These are phyloP conservation scores for Pichia nanzhaoensis DNA, from an alignment of 805 yeast genomes.

Conservation along the genomic window DNA sequence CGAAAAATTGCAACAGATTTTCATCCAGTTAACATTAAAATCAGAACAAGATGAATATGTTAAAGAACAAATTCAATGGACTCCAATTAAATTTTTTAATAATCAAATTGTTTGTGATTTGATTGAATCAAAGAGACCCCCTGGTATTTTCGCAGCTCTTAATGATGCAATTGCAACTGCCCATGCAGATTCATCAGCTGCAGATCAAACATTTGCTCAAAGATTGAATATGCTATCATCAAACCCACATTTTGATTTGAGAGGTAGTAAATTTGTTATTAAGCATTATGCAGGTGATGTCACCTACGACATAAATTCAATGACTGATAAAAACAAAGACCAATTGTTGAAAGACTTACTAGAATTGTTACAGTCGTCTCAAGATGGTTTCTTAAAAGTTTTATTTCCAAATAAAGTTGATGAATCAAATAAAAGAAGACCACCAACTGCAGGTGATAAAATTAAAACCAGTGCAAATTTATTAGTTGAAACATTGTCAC, in stretches of 20 bases:
- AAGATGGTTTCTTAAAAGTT: slow-evolving; percentile 51
- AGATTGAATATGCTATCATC: slow-evolving; percentile 75
- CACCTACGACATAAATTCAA: slow-evolving; percentile 76
- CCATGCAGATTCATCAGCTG: slow-evolving; percentile 94
- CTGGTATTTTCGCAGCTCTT: slow-evolving; percentile 92
- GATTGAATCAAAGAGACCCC: slow-evolving; percentile 90
- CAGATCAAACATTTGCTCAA: slow-evolving; percentile 93
- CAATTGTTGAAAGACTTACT: slow-evolving; percentile 83
- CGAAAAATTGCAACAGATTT: slow-evolving; percentile 93
- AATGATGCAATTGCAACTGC: slow-evolving; percentile 98
- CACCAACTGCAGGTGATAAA: slow-evolving; percentile 95
- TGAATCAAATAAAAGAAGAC: slow-evolving; percentile 64
- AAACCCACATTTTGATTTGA: slow-evolving; percentile 83
- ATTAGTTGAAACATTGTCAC: slow-evolving; percentile 80
- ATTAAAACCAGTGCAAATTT: slow-evolving; percentile 88
- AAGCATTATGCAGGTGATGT: slow-evolving; percentile 99
- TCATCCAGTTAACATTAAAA: slow-evolving; percentile 89
- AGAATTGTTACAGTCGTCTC: slow-evolving; percentile 68
- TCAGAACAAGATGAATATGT: slow-evolving; percentile 98
- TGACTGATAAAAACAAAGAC: slow-evolving; percentile 97
- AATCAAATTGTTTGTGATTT: slow-evolving; percentile 95
- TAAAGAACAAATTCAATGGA: slow-evolving; percentile 93
- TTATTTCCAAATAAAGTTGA: slow-evolving; percentile 64
- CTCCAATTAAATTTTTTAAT: slow-evolving; percentile 93
- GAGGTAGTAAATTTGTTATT: slow-evolving; percentile 80